phyloP scores from a whole-genome alignment of 2,329 filamentous ascomycete species.

The Penicillium decumbens region DNA sequence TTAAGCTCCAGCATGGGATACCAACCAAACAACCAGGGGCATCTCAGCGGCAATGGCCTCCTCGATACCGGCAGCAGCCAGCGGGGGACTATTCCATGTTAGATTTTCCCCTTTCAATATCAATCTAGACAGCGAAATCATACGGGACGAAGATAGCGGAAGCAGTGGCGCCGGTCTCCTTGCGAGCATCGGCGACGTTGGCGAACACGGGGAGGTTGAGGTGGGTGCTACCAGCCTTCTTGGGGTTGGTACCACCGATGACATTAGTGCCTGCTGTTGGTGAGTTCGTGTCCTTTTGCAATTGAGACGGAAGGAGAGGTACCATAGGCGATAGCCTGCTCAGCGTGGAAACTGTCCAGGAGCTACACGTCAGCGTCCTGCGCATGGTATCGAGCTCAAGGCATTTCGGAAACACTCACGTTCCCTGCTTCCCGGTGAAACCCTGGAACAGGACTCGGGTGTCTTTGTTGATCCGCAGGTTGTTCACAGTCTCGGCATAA shows the following conservation, averaged over 20 bases:
- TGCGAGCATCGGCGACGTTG: constrained; percentile 80
- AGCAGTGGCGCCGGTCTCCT: constrained; percentile 83
- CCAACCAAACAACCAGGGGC: constrained; percentile 79
- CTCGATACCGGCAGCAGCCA: constrained; percentile 93
- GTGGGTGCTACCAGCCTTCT: constrained; percentile 90
- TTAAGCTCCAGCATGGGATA: constrained; percentile 17
- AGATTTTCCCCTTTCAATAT: constrained; percentile 9
- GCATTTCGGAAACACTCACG: constrained; percentile 55
- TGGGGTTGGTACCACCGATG: constrained; percentile 96
- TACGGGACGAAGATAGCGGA: constrained; percentile 97
- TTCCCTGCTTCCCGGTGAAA: constrained; percentile 96
- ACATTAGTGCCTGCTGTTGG: constrained; percentile 75
- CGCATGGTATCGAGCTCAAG: constrained; percentile 12
- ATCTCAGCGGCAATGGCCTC: constrained; percentile 93
- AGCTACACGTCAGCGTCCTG: constrained; percentile 29
- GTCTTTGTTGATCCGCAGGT: constrained; percentile 86
- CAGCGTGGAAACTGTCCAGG: constrained; percentile 77
- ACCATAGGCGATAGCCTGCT: constrained; percentile 98
- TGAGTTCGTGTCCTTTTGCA: constrained; percentile 20
- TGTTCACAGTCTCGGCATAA: constrained; percentile 70
- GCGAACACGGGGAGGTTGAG: constrained; percentile 90
- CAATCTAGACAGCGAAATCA: constrained; percentile 20
- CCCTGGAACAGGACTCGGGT: constrained; percentile 97
- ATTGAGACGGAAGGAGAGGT: constrained; percentile 36
- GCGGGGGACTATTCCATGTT: constrained; percentile 62